Percentiles rank a stretch among this genome's conserved stretches.
Conservation (phyloP, 257 asterid genomes). For the Echium plantagineum region DNA sequence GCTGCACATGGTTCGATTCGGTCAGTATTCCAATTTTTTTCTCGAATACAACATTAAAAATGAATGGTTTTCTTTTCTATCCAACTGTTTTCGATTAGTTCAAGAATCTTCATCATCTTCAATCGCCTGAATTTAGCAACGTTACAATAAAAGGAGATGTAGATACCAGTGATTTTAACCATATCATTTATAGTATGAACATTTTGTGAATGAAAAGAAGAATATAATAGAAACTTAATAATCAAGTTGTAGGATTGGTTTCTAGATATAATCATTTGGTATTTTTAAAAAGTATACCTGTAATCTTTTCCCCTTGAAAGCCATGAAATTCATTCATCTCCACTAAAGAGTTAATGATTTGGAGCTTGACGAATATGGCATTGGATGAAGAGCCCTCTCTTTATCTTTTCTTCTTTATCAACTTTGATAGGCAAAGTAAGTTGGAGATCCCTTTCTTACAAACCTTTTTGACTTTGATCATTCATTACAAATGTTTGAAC, state of each 20-base stretch:
- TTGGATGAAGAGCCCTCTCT: background rate
- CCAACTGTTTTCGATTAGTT: no score
- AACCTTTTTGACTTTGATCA: background rate
- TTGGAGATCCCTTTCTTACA: background rate
- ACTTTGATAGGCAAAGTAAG: background rate
- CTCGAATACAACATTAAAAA: no score
- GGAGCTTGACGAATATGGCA: background rate
- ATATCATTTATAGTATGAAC: no score
- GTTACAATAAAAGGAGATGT: no score
- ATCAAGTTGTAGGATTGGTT: background rate
- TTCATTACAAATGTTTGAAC: background rate
- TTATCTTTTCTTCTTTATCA: background rate
- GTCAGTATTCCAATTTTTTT: no score
- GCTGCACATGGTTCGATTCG: no score
- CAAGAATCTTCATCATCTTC: no score
- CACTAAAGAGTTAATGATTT: background rate
- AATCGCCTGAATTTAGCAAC: no score
- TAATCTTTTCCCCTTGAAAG: background rate
- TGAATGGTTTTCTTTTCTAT: no score
- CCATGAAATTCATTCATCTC: background rate
- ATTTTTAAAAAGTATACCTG: background rate
- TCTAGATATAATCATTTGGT: background rate
- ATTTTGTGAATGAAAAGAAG: background rate
- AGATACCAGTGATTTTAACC: no score
- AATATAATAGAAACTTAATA: background rate